Evolutionary conservation across 2,329 filamentous ascomycete species (phyloP).

Genomic region (Keithomyces neogunnii): DNA sequence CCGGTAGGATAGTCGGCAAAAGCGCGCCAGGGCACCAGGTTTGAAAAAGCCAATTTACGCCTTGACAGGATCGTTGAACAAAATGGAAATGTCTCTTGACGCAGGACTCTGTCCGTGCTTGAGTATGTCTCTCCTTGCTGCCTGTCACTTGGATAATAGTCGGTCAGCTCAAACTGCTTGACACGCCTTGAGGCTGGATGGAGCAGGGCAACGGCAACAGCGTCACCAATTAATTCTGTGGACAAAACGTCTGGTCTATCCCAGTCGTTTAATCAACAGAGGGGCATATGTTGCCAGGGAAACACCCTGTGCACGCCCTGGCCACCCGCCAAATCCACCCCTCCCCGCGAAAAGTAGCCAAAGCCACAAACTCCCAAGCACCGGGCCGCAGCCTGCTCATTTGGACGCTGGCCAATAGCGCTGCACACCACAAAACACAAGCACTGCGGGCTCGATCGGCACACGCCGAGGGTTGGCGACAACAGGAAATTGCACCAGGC

Average conservation of each 20-base stretch:
- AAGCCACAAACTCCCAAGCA: slow-evolving; percentile 6
- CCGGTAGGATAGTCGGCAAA: background rate
- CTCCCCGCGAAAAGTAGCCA: background rate
- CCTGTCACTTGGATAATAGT: background rate
- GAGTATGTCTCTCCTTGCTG: background rate
- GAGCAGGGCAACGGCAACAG: slow-evolving; percentile 4
- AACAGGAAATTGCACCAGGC: too few relatives aligned
- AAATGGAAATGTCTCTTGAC: background rate
- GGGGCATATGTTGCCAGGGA: slow-evolving; percentile 12
- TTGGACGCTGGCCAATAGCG: background rate
- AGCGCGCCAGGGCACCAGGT: background rate
- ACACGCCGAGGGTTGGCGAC: background rate
- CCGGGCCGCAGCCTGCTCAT: background rate
- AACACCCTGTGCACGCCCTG: slow-evolving; percentile 3
- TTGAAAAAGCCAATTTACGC: background rate
- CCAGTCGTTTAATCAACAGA: slow-evolving; percentile 10
- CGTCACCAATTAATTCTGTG: slow-evolving; percentile 1
- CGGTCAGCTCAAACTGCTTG: background rate
- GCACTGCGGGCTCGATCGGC: background rate
- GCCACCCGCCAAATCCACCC: background rate
- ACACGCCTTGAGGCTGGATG: background rate
- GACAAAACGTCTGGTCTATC: slow-evolving; percentile 1
- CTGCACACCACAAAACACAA: background rate
- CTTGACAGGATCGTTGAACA: background rate
- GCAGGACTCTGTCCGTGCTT: background rate